A percentile compares a stretch with the other conserved stretches of the same genome.
phyloP scores from a whole-genome alignment of 768 basidiomycete genomes.

The Phaeolepiota aurea region DNA sequence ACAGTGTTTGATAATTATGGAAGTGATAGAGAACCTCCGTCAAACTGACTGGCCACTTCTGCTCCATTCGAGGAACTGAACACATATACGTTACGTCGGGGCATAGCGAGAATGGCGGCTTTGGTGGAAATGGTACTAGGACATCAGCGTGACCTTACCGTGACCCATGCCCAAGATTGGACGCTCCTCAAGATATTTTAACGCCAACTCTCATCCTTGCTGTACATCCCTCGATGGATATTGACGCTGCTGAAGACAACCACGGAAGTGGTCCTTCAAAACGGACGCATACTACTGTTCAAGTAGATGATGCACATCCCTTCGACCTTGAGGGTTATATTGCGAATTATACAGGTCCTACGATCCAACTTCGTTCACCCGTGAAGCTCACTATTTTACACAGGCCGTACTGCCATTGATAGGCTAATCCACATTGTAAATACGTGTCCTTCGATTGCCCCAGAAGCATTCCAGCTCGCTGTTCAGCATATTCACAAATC shows the following conservation, averaged over 20 bases:
- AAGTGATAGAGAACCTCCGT: too few relatives aligned
- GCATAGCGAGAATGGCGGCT: too few relatives aligned
- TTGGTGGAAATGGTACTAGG: too few relatives aligned
- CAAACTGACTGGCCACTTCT: too few relatives aligned
- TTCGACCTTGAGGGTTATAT: conserved; percentile 83
- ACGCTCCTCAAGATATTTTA: too few relatives aligned
- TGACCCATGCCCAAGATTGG: too few relatives aligned
- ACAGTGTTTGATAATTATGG: too few relatives aligned
- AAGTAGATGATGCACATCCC: conserved; percentile 73
- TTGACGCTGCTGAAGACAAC: conserved; percentile 27
- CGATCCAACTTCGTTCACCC: conserved; percentile 1
- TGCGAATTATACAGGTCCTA: conserved; percentile 65
- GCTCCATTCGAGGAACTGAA: too few relatives aligned
- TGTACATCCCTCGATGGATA: conserved; percentile 32
- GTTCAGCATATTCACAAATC: conserved; percentile 56
- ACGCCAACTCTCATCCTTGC: conserved; percentile 6
- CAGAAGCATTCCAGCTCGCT: conserved; percentile 64
- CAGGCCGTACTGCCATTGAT: conserved; percentile 72
- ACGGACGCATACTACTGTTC: conserved; percentile 24
- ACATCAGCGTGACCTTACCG: too few relatives aligned
- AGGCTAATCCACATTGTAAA: conserved; percentile 63
- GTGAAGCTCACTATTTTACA: conserved; percentile 2
- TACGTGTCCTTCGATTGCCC: conserved; percentile 59
- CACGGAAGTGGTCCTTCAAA: conserved; percentile 15
- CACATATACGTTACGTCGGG: too few relatives aligned